Evolutionary conservation across 768 basidiomycete species (phyloP).

Genomic region (Boletus reticuloceps): DNA sequence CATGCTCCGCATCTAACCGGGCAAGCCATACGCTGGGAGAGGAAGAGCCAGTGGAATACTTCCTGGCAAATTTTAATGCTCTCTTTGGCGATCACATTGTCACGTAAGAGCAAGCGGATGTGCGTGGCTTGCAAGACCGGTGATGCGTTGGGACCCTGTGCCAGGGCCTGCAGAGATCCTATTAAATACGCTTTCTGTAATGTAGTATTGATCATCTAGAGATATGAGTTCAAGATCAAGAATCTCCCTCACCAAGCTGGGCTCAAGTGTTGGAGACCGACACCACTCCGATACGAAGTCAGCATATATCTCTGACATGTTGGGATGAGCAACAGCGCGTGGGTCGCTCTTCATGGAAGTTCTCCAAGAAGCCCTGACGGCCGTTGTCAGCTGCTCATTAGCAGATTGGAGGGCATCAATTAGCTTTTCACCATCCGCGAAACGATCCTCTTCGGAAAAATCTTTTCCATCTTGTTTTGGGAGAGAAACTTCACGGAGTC

Average conservation of each 20-base stretch:
- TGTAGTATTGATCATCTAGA: not conserved
- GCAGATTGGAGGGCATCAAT: slow-evolving; percentile 31
- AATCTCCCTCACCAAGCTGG: slow-evolving; percentile 29
- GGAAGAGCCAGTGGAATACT: slow-evolving; percentile 43
- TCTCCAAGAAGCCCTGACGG: slow-evolving; percentile 29
- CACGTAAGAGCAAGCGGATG: slow-evolving; percentile 32
- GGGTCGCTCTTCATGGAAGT: slow-evolving; percentile 2
- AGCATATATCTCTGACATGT: slow-evolving; percentile 36
- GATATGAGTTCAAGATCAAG: not conserved
- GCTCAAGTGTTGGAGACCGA: slow-evolving; percentile 28
- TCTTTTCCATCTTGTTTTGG: slow-evolving; percentile 20
- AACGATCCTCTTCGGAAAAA: slow-evolving; percentile 1
- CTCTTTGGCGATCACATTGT: slow-evolving; percentile 28
- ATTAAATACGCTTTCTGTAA: slow-evolving; percentile 56
- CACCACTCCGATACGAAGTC: slow-evolving; percentile 51
- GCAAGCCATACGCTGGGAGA: slow-evolving; percentile 52
- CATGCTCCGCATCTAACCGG: slow-evolving; percentile 45
- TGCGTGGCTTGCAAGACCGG: slow-evolving; percentile 37
- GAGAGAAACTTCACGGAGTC: slow-evolving; percentile 28
- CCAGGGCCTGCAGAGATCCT: slow-evolving; percentile 39
- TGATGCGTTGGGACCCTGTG: slow-evolving; percentile 18
- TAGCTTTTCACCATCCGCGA: slow-evolving; percentile 18
- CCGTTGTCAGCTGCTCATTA: slow-evolving; percentile 28
- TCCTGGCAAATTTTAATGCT: slow-evolving; percentile 39
- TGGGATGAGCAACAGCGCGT: slow-evolving; percentile 25